These are phyloP conservation scores for Brasilioporus rufonigricans DNA, from an alignment of 768 basidiomycete genomes.

Conservation along the genomic window DNA sequence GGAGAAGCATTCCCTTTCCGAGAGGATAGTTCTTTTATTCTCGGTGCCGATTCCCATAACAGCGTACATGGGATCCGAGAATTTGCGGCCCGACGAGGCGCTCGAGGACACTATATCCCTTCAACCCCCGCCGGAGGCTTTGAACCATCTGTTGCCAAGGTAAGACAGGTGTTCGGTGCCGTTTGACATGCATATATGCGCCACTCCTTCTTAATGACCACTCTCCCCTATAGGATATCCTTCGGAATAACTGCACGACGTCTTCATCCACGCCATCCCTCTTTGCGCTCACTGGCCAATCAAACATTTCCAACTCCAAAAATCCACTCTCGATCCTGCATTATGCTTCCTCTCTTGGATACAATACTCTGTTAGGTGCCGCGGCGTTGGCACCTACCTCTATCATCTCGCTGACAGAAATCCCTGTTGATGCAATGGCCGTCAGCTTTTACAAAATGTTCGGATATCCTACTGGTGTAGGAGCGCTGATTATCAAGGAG, in stretches of 20 bases:
- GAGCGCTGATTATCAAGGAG: conserved; percentile 73
- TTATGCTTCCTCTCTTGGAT: conserved; percentile 67
- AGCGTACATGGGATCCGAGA: conserved; percentile 80
- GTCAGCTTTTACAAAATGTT: conserved; percentile 91
- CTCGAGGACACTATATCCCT: conserved; percentile 60
- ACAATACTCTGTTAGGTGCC: conserved; percentile 72
- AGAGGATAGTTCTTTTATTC: conserved; percentile 56
- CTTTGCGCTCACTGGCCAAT: conserved; percentile 76
- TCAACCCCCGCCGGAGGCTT: conserved; percentile 72
- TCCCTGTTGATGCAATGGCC: conserved; percentile 77
- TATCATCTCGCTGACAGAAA: conserved; percentile 58
- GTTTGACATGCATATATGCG: conserved; percentile 18
- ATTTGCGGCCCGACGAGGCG: conserved; percentile 58
- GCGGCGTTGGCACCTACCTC: conserved; percentile 79
- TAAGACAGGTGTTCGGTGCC: conserved; percentile 26
- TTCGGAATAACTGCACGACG: conserved; percentile 47
- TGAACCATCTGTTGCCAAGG: conserved; percentile 56
- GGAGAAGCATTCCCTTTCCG: conserved; percentile 78
- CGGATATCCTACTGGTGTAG: conserved; percentile 82
- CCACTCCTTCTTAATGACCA: background rate
- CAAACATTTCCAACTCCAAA: conserved; percentile 79
- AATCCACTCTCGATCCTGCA: conserved; percentile 60
- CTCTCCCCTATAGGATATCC: conserved; percentile 43
- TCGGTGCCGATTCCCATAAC: conserved; percentile 79
- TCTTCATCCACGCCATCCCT: conserved; percentile 46